Evolutionary conservation across 2,329 filamentous ascomycete species (phyloP), one percentile per base, ranked within the genome.

Genomic region (Pseudogymnoascus sp.): DNA sequence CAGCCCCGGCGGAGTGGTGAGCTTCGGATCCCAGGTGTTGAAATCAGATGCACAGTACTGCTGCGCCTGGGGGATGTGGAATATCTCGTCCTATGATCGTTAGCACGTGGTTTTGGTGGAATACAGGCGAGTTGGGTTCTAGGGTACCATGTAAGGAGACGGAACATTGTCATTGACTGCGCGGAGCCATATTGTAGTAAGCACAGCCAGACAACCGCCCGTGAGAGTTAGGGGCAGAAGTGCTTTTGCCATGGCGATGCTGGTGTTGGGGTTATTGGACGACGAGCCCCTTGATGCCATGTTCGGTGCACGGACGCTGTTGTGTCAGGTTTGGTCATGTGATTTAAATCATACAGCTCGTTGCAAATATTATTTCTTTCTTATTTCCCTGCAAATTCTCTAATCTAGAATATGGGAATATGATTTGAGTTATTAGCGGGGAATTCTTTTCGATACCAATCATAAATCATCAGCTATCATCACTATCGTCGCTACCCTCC

Each of bases 1-100:
- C 78, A 99, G 78, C 35, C 93, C 95, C 0, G 95, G 93, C 0
- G 95, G 95, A 1, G 95, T 99, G 0, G 95, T 99, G 72, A 99
- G 95, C 74, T 98, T 99, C 65, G 93, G 89, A 75, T 99, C 93
- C 95, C 95, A 99, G 63, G 90, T 81, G 11, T 75, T 73, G 78
- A 89, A 96, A 62, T 83, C 82, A 10, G 89, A 87, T 41, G 83
- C 74, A 74, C 93, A 97, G 75, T 96, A 99, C 31, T 84, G 85
- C 70, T 96, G 91, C 0, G 92, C 92, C 76, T 99, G 95, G 0
- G 91, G 90, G 22, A 97, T 88, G 74, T 99, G 91, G 66, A 95
- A 96, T 31, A 91, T 79, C 72, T 96, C 91, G 73, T 96, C 91
- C 90, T 93, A 22, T 14, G 28, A 33, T 28, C 22, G 19, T 65